Evolutionary conservation across 148 eudicot species (phyloP).

Genomic region (Vaccinium macrocarpon): DNA sequence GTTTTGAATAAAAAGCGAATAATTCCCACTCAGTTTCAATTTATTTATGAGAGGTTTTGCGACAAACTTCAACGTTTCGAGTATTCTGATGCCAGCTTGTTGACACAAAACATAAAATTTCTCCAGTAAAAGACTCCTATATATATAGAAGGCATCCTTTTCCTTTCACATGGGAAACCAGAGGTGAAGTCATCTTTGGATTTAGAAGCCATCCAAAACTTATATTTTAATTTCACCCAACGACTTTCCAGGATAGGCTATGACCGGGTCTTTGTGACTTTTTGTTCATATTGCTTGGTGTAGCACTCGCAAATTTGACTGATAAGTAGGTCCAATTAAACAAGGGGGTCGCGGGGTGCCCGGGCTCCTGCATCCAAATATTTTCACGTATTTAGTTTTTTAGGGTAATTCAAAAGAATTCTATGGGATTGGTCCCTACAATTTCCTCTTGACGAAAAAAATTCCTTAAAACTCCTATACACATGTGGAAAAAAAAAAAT

Average conservation of each 20-base stretch:
- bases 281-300: background rate
- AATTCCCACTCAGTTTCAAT: background rate
- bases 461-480: too few species aligned
- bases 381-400: too few species aligned
- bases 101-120: background rate
- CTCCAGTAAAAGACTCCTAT: background rate
- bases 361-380: too few species aligned
- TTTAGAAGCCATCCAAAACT: background rate
- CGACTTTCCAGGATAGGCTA: background rate
- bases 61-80: background rate
- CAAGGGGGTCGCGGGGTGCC: too few species aligned
- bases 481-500: too few species aligned
- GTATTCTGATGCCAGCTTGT: background rate
- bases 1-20: too few species aligned
- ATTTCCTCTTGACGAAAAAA: too few species aligned
- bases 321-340: background rate
- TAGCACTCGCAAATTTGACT: background rate
- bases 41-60: too few species aligned
- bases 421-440: too few species aligned
- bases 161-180: background rate
- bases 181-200: slow-evolving; percentile 10
- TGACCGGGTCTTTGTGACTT: background rate
- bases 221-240: background rate
- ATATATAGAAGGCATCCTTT: background rate
- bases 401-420: too few species aligned